Evolutionary conservation across 345 rosid genomes (phyloP).

Genomic region (Pelargonium nanum): DNA sequence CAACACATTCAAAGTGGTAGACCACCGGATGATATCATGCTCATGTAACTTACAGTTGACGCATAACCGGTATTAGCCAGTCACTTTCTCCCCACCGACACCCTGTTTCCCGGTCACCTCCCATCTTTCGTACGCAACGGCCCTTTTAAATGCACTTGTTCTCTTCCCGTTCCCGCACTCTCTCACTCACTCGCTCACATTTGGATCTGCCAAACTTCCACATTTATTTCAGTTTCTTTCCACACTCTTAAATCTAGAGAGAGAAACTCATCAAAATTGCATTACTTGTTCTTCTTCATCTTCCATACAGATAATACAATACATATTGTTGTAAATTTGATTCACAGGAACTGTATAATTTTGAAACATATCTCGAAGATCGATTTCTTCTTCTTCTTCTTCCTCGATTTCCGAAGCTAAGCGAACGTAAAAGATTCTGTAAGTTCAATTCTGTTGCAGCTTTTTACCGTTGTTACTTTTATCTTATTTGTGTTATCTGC

Average conservation of each 20-base stretch:
- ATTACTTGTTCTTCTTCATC: not conserved
- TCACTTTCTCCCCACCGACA: slow-evolving; percentile 24
- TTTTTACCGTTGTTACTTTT: no score
- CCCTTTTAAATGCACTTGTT: slow-evolving; percentile 17
- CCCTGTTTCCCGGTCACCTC: slow-evolving; percentile 14
- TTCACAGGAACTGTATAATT: no score
- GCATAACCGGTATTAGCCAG: slow-evolving; percentile 26
- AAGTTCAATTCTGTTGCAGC: not conserved
- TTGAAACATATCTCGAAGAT: not conserved
- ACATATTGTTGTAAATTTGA: no score
- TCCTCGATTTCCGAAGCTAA: not conserved
- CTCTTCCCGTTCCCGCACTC: slow-evolving; percentile 22
- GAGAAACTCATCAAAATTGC: no score
- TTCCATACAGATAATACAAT: no score
- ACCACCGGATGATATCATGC: not conserved
- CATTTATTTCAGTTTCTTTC: not conserved
- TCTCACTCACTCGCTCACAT: no score
- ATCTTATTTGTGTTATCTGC: not conserved
- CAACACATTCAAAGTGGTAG: no score
- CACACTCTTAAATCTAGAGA: no score
- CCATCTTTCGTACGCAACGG: not conserved
- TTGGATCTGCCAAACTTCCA: not conserved
- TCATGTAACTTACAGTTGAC: slow-evolving; percentile 6
- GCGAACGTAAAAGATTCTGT: not conserved
- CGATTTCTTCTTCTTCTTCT: not conserved